Evolutionary conservation across 129 eudicot species (phyloP), one percentile per base, ranked within the genome.

Genomic region (Chrysanthemum lavandulifolium): DNA sequence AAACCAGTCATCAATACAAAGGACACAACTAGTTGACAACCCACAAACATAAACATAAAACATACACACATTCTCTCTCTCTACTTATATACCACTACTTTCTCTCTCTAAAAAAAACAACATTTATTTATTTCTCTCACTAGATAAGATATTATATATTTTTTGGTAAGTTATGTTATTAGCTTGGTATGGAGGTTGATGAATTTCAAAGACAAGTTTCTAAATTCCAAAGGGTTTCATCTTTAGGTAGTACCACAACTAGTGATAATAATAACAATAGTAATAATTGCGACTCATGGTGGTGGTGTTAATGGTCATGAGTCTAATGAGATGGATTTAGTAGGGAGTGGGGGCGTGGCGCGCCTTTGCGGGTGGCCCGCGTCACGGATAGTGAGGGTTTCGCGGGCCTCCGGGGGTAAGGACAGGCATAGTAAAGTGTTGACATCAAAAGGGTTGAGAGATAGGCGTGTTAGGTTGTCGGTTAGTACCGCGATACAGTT

Each of bases 361-460:
- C 52, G 87, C 56, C 72, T 90, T 4, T 84, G 76, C 52, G 85
- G 88, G 47, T 90, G 92, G 90, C 96, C 96, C 12, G 80, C 96
- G 33, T 86, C 96, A 9, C 69, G 98, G 47, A 92, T 92, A 9
- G 90, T 92, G 81, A 86, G 98, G 95, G 98, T 92, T 85, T 87
- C 98, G 40, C 76, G 98, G 68, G 98, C 98, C 1, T 89, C 96
- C 2, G 98, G 98, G 3, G 98, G 98, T 1, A 92, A 92, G 23
- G 98, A 92, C 70, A 81, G 98, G 59, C 98, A 92, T 72, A 92
- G 98, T 76, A 92, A 92, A 60, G 98, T 92, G 8, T 79, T 80
- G 85, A 92, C 98, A 5, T 84, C 96, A 5, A 89, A 87, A 80
- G 98, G 98, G 19, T 83, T 87, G 0, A 59, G 98, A 36, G 98